These are phyloP conservation scores for Leccinum broughii DNA, from an alignment of 768 basidiomycete genomes.

Conservation along the genomic window DNA sequence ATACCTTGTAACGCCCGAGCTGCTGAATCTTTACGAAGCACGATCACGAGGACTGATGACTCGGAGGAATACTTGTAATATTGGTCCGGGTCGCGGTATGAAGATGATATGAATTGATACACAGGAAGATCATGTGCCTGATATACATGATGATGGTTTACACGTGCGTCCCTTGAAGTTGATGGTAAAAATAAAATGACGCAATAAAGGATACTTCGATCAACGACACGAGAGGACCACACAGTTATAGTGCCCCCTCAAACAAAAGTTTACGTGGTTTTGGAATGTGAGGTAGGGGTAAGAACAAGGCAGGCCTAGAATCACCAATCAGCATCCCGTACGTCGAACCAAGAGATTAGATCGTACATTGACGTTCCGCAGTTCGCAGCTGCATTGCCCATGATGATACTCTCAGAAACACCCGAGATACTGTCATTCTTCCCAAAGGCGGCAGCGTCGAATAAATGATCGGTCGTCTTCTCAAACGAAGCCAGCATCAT, in stretches of 20 bases:
- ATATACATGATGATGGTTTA: neutral
- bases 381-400: conserved; percentile 94
- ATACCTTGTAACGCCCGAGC: too few species aligned
- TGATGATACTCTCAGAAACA: conserved; percentile 99
- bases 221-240: neutral
- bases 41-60: neutral
- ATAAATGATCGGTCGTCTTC: conserved; percentile 98
- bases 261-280: conserved; percentile 39
- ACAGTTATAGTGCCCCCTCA: conserved; percentile 32
- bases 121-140: neutral
- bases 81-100: too few species aligned
- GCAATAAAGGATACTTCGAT: neutral
- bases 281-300: conserved; percentile 32
- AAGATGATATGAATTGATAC: neutral
- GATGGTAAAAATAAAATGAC: neutral
- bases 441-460: conserved; percentile 95
- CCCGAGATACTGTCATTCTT: conserved; percentile 95
- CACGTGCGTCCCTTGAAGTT: neutral
- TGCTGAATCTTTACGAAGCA: neutral
- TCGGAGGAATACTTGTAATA: too few species aligned
- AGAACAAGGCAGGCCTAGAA: conserved; percentile 37
- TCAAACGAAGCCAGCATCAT: conserved; percentile 99
- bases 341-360: neutral
- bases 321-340: conserved; percentile 6
- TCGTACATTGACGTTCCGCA: conserved; percentile 93